phyloP scores from a whole-genome alignment of 129 eudicot genomes.

The Deinandra increscens region DNA sequence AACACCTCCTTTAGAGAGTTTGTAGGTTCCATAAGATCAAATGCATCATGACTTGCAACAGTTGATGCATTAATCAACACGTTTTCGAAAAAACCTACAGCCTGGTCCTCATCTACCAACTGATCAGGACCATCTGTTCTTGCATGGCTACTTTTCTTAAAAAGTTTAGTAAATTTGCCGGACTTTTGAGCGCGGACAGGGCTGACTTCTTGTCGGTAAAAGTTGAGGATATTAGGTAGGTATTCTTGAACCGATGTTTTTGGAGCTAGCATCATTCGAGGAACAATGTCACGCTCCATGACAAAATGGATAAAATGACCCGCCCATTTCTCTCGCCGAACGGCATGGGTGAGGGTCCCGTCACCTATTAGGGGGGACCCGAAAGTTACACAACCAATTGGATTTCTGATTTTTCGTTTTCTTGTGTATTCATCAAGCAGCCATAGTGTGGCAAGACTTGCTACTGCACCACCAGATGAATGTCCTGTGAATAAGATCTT shows the following conservation, averaged over 20 bases:
- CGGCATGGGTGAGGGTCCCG: constrained; percentile 49
- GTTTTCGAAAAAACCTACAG: constrained; percentile 31
- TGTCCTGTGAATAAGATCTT: constrained; percentile 71
- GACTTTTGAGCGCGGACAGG: neutral
- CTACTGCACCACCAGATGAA: constrained; percentile 62
- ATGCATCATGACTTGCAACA: constrained; percentile 69
- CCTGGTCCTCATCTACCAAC: constrained; percentile 10
- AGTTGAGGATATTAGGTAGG: constrained; percentile 39
- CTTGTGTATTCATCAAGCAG: constrained; percentile 51
- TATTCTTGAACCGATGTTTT: constrained; percentile 36
- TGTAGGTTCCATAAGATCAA: constrained; percentile 60
- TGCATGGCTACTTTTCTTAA: neutral
- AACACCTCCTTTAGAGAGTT: constrained; percentile 48
- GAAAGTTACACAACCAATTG: constrained; percentile 32
- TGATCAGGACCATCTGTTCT: constrained; percentile 7
- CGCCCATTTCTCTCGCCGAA: constrained; percentile 63
- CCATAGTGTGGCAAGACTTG: constrained; percentile 76
- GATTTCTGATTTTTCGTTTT: neutral
- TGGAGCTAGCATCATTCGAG: constrained; percentile 71
- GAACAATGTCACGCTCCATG: constrained; percentile 65
- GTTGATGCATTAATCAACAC: constrained; percentile 52
- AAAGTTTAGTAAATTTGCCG: neutral
- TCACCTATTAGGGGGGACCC: constrained; percentile 79
- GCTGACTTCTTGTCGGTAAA: constrained; percentile 36
- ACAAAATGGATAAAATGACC: constrained; percentile 59